Evolutionary conservation across 495 filamentous ascomycete genomes (phyloP).

Genomic region (Talaromyces trachyspermus): DNA sequence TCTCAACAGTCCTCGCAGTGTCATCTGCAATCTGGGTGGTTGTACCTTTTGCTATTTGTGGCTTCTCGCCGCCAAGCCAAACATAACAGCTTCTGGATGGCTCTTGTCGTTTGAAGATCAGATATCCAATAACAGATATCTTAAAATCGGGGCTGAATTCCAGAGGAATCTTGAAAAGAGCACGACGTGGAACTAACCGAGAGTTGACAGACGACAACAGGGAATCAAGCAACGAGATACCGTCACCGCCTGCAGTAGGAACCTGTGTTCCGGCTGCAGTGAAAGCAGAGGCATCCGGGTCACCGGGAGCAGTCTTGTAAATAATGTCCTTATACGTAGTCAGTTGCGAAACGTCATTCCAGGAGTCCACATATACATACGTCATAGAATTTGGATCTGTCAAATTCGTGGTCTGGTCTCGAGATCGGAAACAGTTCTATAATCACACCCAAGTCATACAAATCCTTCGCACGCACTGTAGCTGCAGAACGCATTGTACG

Average conservation of each 20-base stretch:
- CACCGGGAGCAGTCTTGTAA: slow-evolving; percentile 52
- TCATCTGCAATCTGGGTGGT: slow-evolving; percentile 70
- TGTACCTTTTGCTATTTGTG: slow-evolving; percentile 67
- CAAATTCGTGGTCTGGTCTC: slow-evolving; percentile 63
- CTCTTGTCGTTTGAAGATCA: slow-evolving; percentile 74
- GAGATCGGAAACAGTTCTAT: slow-evolving; percentile 96
- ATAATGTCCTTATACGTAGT: slow-evolving; percentile 62
- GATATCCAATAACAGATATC: slow-evolving; percentile 90
- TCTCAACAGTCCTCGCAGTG: slow-evolving; percentile 66
- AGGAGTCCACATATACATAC: slow-evolving; percentile 34
- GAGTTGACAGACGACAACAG: slow-evolving; percentile 88
- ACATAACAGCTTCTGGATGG: slow-evolving; percentile 76
- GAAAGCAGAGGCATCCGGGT: slow-evolving; percentile 60
- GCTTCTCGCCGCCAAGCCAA: slow-evolving; percentile 73
- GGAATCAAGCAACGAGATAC: slow-evolving; percentile 71
- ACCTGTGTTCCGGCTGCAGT: slow-evolving; percentile 40
- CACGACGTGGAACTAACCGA: slow-evolving; percentile 76
- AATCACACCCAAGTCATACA: slow-evolving; percentile 88
- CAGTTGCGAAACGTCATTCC: background rate
- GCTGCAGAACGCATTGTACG: slow-evolving; percentile 66
- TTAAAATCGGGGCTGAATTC: slow-evolving; percentile 79
- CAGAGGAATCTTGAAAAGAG: slow-evolving; percentile 77
- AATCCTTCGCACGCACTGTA: slow-evolving; percentile 81
- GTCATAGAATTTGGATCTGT: slow-evolving; percentile 85
- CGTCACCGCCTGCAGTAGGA: slow-evolving; percentile 53